Base-by-base conservation (phyloP, 1,139 yeast species). In the Kodamaea sp. region DNA sequence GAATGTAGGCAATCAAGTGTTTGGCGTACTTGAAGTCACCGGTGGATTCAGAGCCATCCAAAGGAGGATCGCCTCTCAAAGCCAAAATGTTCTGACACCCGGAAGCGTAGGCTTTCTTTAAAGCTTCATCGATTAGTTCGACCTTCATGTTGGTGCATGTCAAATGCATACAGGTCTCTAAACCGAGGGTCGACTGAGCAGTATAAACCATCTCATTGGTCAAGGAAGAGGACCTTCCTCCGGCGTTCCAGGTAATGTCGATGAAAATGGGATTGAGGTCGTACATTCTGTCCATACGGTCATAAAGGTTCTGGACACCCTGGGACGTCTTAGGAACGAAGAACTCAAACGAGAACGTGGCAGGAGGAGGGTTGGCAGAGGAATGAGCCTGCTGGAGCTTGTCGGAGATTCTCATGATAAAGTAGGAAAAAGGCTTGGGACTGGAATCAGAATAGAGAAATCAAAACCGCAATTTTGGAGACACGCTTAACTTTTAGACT, bases 201-300 rank as follows among this genome's bases (percentile, higher is more conserved):
- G 96, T 89, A 47, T 88, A 78, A 4, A 92, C 95, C 78, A 92
- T 84, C 51, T 90, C 97, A 36, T 87, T 83, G 27, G 97, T 85
- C 49, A 87, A 67, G 32, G 78, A 78, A 5, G 95, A 82, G 31
- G 85, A 66, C 39, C 90, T 73, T 7, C 97, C 97, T 27, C 98
- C 98, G 2, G 98, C 98, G 53, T 90, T 90, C 98, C 98, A 92
- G 1, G 98, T 92, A 44, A 92, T 86, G 57, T 92, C 98, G 41
- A 92, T 82, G 58, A 92, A 92, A 43, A 86, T 80, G 1, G 98
- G 98, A 45, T 84, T 83, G 51, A 90, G 71, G 47, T 86, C 90
- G 61, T 87, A 88, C 98, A 92, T 92, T 61, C 97, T 78, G 57
- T 92, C 97, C 94, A 92, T 92, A 58, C 98, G 77, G 59, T 92